Percentiles rank a stretch among this genome's conserved stretches.
These are phyloP conservation scores for Raphanus sativus DNA, from an alignment of 345 rosid genomes.

Conservation along the genomic window DNA sequence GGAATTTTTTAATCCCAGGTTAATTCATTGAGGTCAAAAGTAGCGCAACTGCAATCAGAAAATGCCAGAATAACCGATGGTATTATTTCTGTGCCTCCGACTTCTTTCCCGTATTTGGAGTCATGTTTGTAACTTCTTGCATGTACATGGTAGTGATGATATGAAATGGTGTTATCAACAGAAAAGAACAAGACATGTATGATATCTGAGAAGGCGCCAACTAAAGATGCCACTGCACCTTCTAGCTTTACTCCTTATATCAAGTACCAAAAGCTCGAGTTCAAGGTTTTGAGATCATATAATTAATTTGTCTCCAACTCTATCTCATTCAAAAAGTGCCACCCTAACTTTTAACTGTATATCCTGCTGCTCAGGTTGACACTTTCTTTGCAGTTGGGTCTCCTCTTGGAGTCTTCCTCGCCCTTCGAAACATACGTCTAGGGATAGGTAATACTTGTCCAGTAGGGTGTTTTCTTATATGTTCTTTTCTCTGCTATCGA, in stretches of 20 bases:
- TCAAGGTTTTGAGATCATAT: slow-evolving; percentile 54
- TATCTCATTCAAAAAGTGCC: neutral
- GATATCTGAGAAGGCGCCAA: slow-evolving; percentile 37
- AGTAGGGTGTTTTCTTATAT: neutral
- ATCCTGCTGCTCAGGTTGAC: slow-evolving; percentile 67
- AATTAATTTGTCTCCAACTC: neutral
- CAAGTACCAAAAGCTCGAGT: slow-evolving; percentile 87
- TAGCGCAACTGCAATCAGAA: slow-evolving; percentile 60
- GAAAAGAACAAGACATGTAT: slow-evolving; percentile 42
- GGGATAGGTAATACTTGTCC: slow-evolving; percentile 64
- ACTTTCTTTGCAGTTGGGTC: slow-evolving; percentile 99
- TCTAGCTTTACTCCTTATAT: slow-evolving; percentile 73
- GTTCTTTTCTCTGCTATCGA: slow-evolving; percentile 1
- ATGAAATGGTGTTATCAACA: slow-evolving; percentile 34
- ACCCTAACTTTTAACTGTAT: slow-evolving; percentile 8
- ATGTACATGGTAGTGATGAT: slow-evolving; percentile 20
- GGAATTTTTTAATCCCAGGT: slow-evolving; percentile 52
- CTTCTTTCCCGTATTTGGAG: neutral
- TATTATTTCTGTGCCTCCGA: slow-evolving; percentile 26
- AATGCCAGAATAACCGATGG: slow-evolving; percentile 33
- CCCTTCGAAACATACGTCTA: slow-evolving; percentile 86
- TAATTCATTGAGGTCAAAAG: slow-evolving; percentile 58
- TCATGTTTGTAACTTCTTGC: neutral
- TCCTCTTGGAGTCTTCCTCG: slow-evolving; percentile 96
- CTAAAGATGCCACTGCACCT: slow-evolving; percentile 38